Percentiles rank a stretch among this genome's conserved stretches.
phyloP scores from a whole-genome alignment of 352 stramenopile genomes.

The Pythium rhizo-oryzae region DNA sequence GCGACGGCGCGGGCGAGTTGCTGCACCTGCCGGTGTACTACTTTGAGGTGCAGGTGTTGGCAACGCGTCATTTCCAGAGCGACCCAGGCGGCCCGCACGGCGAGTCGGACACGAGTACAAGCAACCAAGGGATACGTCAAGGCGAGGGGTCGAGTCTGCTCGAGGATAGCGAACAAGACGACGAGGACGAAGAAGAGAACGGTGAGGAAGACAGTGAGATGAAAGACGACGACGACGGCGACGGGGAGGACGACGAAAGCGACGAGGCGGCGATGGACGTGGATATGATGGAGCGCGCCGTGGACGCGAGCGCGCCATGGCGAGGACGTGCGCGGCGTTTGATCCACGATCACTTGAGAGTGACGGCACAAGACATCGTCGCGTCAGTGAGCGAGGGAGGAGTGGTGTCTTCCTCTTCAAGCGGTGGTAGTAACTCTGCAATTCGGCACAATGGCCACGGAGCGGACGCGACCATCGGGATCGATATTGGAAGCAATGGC shows the following conservation, averaged over 20 bases:
- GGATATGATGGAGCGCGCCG: constrained; percentile 3
- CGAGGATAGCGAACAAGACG: not conserved
- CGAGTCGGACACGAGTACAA: not conserved
- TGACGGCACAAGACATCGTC: not conserved
- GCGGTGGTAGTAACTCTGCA: not conserved
- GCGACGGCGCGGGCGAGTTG: no score
- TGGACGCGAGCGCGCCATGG: constrained; percentile 18
- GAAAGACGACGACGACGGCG: constrained; percentile 20
- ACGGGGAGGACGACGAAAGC: constrained; percentile 15
- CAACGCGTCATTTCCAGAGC: constrained; percentile 31
- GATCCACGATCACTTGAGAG: constrained; percentile 31
- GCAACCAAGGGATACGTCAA: no score
- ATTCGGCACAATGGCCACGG: constrained; percentile 1
- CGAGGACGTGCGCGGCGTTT: constrained; percentile 22
- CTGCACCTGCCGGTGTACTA: constrained; percentile 48
- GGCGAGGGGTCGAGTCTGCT: no score
- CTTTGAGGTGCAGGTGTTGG: constrained; percentile 54
- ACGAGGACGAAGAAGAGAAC: constrained; percentile 13
- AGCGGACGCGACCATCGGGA: not conserved
- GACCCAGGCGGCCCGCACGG: no score
- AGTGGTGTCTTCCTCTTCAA: not conserved
- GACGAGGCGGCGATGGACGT: constrained; percentile 13
- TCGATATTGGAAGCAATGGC: not conserved
- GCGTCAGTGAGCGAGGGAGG: not conserved
- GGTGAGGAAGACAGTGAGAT: constrained; percentile 17